Conservation (phyloP, 2,329 filamentous ascomycete genomes). For the Penicillium sp. region DNA sequence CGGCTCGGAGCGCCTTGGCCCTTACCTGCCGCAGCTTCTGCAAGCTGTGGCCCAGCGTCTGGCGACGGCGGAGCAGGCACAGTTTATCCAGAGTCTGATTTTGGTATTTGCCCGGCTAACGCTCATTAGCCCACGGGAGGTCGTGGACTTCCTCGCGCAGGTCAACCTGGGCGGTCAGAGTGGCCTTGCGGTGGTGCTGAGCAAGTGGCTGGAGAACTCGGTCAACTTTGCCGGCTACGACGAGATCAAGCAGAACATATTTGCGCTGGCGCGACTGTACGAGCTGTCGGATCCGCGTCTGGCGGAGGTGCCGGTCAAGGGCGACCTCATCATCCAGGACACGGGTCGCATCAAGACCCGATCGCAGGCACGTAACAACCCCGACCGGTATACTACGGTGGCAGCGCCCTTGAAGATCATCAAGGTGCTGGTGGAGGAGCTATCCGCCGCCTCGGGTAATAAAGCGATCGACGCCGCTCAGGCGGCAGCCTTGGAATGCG, state of each 20-base stretch:
- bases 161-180: conserved; percentile 69
- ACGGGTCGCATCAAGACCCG: conserved; percentile 88
- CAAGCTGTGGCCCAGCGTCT: conserved; percentile 82
- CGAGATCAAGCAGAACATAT: conserved; percentile 93
- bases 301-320: conserved; percentile 75
- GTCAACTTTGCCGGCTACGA: conserved; percentile 97
- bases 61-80: conserved; percentile 72
- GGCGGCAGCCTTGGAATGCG: conserved; percentile 56
- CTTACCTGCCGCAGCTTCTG: conserved; percentile 81
- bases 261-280: conserved; percentile 87
- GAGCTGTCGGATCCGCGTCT: conserved; percentile 77
- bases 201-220: conserved; percentile 96
- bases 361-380: conserved; percentile 80
- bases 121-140: conserved; percentile 76
- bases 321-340: conserved; percentile 76
- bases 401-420: conserved; percentile 89
- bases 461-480: conserved; percentile 51
- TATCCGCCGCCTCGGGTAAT: conserved; percentile 69
- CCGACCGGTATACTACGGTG: conserved; percentile 82
- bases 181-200: conserved; percentile 81
- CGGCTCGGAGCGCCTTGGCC: conserved; percentile 81
- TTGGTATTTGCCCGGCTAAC: conserved; percentile 90
- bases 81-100: conserved; percentile 92
- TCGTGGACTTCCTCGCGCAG: conserved; percentile 83
- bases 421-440: conserved; percentile 90